phyloP scores from a whole-genome alignment of 2,329 filamentous ascomycete genomes.

The Sporothrix humicola region DNA sequence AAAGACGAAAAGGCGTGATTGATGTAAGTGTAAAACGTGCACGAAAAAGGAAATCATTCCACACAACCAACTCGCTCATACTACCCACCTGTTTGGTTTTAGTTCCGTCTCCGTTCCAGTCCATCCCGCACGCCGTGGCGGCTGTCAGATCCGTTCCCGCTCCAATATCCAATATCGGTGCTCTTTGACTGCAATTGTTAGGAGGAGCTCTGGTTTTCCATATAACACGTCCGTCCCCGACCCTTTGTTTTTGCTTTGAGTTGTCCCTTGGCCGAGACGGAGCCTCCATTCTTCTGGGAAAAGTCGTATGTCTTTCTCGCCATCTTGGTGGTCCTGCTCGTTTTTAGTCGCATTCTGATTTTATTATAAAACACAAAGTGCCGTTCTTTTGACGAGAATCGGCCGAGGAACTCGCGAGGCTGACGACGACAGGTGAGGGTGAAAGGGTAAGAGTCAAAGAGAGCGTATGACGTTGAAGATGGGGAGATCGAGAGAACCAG shows the following conservation, averaged over 20 bases:
- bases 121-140: slow-evolving; percentile 7
- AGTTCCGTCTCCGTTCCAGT: neutral
- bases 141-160: slow-evolving; percentile 8
- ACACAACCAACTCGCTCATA: neutral
- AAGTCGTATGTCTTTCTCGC: neutral
- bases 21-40: neutral
- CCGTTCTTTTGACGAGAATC: slow-evolving; percentile 2
- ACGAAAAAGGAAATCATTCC: neutral
- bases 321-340: too few species aligned
- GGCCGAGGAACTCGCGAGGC: slow-evolving; percentile 5
- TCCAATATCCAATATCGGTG: neutral
- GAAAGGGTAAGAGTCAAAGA: neutral
- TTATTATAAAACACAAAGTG: slow-evolving; percentile 1
- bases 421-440: neutral
- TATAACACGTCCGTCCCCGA: neutral
- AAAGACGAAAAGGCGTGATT: neutral
- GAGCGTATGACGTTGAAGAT: neutral
- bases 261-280: slow-evolving; percentile 10
- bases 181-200: neutral
- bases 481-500: neutral
- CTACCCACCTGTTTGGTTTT: neutral
- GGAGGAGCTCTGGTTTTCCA: neutral
- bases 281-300: neutral
- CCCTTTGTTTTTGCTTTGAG: neutral
- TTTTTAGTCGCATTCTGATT: neutral